A percentile compares a stretch with the other conserved stretches of the same genome.
Conservation (phyloP, 164 flowering plant genomes). For the Piper longum region DNA sequence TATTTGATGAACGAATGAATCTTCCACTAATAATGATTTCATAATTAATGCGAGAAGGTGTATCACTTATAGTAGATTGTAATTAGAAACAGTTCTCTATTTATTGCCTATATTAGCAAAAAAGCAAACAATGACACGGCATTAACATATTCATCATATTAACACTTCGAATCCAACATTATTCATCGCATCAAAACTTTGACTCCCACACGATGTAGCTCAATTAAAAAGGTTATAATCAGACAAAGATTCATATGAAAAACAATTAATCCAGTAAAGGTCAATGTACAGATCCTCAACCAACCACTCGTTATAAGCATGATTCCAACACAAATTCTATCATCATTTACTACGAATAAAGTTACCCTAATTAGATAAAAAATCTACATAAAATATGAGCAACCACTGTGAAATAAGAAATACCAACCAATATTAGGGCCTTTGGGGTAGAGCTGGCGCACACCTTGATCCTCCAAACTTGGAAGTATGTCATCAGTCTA, state of each 20-base stretch:
- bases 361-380: no score
- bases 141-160: no score
- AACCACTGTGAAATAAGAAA: not conserved
- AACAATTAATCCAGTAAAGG: not conserved
- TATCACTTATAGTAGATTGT: no score
- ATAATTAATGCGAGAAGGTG: no score
- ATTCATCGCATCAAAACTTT: no score
- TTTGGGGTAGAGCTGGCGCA: slow-evolving; percentile 76
- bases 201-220: not conserved
- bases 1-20: no score
- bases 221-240: not conserved
- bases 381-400: no score
- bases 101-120: no score
- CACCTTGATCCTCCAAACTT: slow-evolving; percentile 92
- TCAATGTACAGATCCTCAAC: not conserved
- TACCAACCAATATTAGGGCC: slow-evolving; percentile 66
- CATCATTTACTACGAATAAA: not conserved
- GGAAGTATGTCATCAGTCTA: slow-evolving; percentile 93
- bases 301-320: not conserved
- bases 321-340: not conserved
- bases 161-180: no score
- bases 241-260: not conserved
- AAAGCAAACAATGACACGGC: no score
- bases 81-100: no score
- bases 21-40: no score